Base-by-base conservation (phyloP, 495 filamentous ascomycete species). In the Hypoxylon trugodes region DNA sequence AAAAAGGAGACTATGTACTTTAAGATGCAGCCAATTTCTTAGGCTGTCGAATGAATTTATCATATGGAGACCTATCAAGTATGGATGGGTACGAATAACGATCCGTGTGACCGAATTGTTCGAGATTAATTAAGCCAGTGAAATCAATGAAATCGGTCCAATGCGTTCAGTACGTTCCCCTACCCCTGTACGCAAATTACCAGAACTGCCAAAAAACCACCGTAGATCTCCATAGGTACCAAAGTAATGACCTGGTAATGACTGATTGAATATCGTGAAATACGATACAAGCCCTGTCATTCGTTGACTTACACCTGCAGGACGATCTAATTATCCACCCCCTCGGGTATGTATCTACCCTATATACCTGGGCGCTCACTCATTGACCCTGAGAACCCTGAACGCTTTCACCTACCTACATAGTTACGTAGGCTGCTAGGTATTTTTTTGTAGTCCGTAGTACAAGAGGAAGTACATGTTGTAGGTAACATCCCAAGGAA, bases 311-410 rank as follows among this genome's bases (percentile, higher is more conserved):
- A 22, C 21, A 66, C 33, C 57, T 66, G 64, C 64, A 66, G 46
- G 64, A 24, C 64, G 64, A 66, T 66, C 64, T 66, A 66, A 61
- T n/a, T 61, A 61, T 56, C 63, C 63, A 61, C 51, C 45, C 57
- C 36, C 37, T 57, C 63, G 62, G 62, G 49, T 59, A 48, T 38
- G 43, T 42, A 50, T 53, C 41, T 46, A 42, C 36, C 18, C 2
- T 28, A 16, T 16, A 16, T 38, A 38, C 13, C 13, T 16, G 6
- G 35, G 35, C 19, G 19, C n/a, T n/a, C n/a, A n/a, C n/a, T n/a
- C n/a, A n/a, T n/a, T n/a, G n/a, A n/a, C n/a, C n/a, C n/a, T n/a
- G n/a, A n/a, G n/a, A n/a, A n/a, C n/a, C n/a, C n/a, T n/a, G n/a
- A n/a, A n/a, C n/a, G n/a, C n/a, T n/a, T n/a, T n/a, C n/a, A n/a